Conservation (phyloP, 2,329 filamentous ascomycete species). For the Arthrobotrys sinensis region DNA sequence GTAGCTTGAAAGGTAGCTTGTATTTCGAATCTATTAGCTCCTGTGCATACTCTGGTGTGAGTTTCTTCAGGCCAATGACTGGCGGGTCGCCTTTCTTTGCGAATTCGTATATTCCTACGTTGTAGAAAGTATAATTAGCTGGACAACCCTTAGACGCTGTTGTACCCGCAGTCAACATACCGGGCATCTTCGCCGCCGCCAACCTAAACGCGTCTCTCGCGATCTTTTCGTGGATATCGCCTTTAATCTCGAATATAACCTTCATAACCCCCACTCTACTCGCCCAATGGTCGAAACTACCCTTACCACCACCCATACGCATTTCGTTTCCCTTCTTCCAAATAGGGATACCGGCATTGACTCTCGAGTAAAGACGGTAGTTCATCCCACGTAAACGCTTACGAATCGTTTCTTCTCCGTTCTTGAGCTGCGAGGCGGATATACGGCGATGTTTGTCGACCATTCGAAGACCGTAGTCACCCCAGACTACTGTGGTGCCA, state of each 20-base stretch:
- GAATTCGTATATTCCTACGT: conserved; percentile 85
- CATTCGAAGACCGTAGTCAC: conserved; percentile 95
- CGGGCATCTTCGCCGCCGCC: conserved; percentile 94
- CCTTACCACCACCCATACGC: conserved; percentile 99
- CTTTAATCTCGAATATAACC: conserved; percentile 92
- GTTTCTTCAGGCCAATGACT: conserved; percentile 91
- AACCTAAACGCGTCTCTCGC: conserved; percentile 93
- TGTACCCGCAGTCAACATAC: conserved; percentile 69
- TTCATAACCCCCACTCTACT: conserved; percentile 90
- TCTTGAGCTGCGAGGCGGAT: conserved; percentile 86
- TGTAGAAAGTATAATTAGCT: conserved; percentile 1
- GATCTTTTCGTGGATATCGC: conserved; percentile 93
- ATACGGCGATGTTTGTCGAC: conserved; percentile 92
- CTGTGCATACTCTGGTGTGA: conserved; percentile 83
- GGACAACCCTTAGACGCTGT: not conserved
- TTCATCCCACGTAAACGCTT: conserved; percentile 88
- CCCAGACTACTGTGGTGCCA: conserved; percentile 96
- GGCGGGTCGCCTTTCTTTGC: conserved; percentile 92
- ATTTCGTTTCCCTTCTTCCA: conserved; percentile 95
- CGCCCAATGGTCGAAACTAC: conserved; percentile 97
- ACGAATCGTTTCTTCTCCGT: conserved; percentile 94
- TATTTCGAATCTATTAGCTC: conserved; percentile 71
- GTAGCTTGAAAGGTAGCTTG: conserved; percentile 71
- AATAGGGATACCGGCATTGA: conserved; percentile 93
- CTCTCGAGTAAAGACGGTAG: conserved; percentile 91